These are phyloP conservation scores for Arabidopsis lyrata DNA, from an alignment of 441 rosid genomes.

Conservation along the genomic window DNA sequence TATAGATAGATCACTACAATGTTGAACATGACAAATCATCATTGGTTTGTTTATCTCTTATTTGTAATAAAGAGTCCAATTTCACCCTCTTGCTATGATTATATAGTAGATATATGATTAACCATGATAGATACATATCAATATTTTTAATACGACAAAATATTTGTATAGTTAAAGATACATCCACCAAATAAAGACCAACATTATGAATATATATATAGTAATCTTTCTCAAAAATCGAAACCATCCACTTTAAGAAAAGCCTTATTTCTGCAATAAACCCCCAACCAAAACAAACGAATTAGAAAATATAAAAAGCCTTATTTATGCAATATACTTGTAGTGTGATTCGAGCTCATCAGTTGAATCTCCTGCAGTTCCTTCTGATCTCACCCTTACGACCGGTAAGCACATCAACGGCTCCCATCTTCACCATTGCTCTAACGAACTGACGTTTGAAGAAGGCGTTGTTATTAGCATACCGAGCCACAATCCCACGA, in stretches of 20 bases:
- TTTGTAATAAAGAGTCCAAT: no score
- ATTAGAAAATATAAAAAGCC: slow-evolving; percentile 11
- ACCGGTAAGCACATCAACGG: slow-evolving; percentile 56
- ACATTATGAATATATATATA: slow-evolving; percentile 12
- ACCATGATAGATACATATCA: slow-evolving; percentile 9
- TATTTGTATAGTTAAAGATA: slow-evolving; percentile 4
- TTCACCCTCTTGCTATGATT: no score
- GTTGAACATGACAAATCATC: no score
- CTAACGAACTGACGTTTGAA: slow-evolving; percentile 59
- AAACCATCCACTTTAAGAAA: slow-evolving; percentile 35
- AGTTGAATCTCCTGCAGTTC: slow-evolving; percentile 65
- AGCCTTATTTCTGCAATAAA: slow-evolving; percentile 31
- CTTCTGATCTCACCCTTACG: slow-evolving; percentile 58
- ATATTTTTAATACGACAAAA: slow-evolving; percentile 26
- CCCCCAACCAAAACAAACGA: background rate
- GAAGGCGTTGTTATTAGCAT: slow-evolving; percentile 48
- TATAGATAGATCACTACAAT: no score
- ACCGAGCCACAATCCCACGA: slow-evolving; percentile 54
- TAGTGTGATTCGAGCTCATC: background rate
- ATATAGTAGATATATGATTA: background rate
- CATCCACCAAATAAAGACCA: slow-evolving; percentile 19
- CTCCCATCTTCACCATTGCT: slow-evolving; percentile 81
- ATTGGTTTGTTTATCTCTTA: no score
- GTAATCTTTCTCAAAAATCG: slow-evolving; percentile 17
- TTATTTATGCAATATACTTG: slow-evolving; percentile 29